Base-by-base conservation (phyloP, 2,329 filamentous ascomycete genomes). In the Fusarium paranaense region DNA sequence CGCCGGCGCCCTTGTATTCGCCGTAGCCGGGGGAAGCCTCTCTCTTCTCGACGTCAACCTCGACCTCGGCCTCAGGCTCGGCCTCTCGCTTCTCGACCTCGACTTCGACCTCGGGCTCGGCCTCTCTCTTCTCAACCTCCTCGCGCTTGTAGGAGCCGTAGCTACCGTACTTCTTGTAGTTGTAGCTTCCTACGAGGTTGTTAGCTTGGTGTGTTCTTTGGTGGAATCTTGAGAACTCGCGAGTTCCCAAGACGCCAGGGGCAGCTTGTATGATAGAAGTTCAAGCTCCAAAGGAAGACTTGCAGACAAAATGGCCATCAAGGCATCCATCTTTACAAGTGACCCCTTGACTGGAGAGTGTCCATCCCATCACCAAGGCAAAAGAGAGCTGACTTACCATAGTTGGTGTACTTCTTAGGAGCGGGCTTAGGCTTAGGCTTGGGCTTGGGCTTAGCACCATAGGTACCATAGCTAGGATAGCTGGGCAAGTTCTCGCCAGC, bases 141-240 rank as follows among this genome's bases (percentile, higher is more conserved):
- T 70, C 66, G 4, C 61, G 57, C 42, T 70, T 73, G 5, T 72
- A 70, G 9, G 25, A 25, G 5, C 71, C 70, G 22, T 73, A 73
- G 11, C 18, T 42, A 0, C 52, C 56, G 42, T 73, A 73, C 1
- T 73, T 70, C 30, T 73, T 70, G 5, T 72, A 72, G 33, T 69
- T 33, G 27, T 72, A 73, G 58, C 38, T 63, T 13, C 70, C 70
- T 67, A 7, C 1, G 1, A 3, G 4, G 2, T 0, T 3, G 33
- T 71, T 8, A 72, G 20, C 5, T 8, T 7, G 3, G 9, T 27
- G 2, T 18, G 11, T 45, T 25, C 14, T 11, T 9, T 11, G 2
- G 10, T 52, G 18, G 25, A n/a, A 30, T 30, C 25, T 30, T 2
- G 25, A 50, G 25, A 30, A 13, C 18, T 13, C 6, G 22, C 5